Evolutionary conservation across 306 rosid species (phyloP).

Genomic region (Rubus parviflorus): DNA sequence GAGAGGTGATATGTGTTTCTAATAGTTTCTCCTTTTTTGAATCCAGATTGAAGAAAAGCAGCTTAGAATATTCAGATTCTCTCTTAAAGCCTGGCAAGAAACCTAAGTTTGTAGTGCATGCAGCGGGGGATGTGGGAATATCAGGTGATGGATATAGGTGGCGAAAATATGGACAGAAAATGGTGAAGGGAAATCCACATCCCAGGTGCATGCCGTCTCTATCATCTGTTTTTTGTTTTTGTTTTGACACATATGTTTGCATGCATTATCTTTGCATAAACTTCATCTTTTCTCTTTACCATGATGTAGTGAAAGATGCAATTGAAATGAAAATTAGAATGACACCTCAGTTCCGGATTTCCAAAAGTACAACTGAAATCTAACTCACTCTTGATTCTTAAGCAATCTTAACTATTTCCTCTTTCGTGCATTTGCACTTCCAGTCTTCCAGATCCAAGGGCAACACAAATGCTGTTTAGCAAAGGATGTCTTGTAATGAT

Average conservation of each 20-base stretch:
- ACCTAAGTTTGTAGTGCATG: constrained; percentile 83
- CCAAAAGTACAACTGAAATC: not conserved
- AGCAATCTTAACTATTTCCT: not conserved
- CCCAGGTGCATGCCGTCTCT: constrained; percentile 61
- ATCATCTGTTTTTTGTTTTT: not conserved
- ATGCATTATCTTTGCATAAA: not conserved
- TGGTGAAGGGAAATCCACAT: constrained; percentile 93
- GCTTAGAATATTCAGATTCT: constrained; percentile 43
- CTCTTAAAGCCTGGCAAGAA: constrained; percentile 63
- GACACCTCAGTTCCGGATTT: not conserved
- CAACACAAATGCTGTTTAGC: not conserved
- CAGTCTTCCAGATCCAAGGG: not conserved
- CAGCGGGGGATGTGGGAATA: constrained; percentile 86
- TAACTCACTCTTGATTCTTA: not conserved
- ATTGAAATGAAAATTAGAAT: too few relatives aligned
- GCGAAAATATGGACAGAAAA: constrained; percentile 99
- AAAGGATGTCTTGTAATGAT: not conserved
- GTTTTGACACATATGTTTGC: not conserved
- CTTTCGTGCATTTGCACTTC: not conserved
- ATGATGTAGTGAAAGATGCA: not conserved
- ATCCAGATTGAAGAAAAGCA: constrained; percentile 78
- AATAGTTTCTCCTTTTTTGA: constrained; percentile 34
- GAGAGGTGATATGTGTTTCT: constrained; percentile 21
- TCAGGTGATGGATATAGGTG: constrained; percentile 95
- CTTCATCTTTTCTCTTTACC: not conserved